Evolutionary conservation across 78 protist species (phyloP).

Genomic region (slime mould (Dictyostelium discoideum)): DNA sequence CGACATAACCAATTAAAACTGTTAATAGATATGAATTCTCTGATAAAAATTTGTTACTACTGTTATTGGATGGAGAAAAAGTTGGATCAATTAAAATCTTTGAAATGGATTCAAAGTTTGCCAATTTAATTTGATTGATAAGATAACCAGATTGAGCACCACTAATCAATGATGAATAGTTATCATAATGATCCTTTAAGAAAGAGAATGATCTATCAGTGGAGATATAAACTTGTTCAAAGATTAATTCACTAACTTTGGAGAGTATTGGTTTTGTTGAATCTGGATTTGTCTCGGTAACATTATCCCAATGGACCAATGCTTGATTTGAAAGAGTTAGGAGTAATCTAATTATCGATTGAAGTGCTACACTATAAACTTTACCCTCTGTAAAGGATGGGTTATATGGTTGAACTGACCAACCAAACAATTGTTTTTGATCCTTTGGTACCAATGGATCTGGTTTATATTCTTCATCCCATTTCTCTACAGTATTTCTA

Average conservation of each 20-base stretch:
- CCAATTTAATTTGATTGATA: conserved; percentile 5
- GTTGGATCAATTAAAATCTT: background rate
- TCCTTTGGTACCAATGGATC: background rate
- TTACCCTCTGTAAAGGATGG: background rate
- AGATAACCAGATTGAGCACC: conserved; percentile 28
- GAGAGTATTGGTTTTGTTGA: background rate
- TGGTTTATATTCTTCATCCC: conserved; percentile 8
- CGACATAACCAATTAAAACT: background rate
- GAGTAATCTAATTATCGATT: background rate
- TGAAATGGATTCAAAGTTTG: background rate
- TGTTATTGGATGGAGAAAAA: background rate
- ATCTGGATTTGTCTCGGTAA: background rate
- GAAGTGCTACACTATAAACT: background rate
- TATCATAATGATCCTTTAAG: conserved; percentile 3
- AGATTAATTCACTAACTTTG: background rate
- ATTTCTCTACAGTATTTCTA: background rate
- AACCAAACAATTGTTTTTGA: conserved; percentile 13
- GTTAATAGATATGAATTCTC: background rate
- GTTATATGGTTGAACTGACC: conserved; percentile 37
- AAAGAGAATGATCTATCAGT: conserved; percentile 22
- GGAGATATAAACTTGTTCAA: background rate
- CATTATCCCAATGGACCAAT: conserved; percentile 5
- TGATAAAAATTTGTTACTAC: background rate
- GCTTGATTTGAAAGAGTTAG: conserved; percentile 1
- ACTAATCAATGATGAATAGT: background rate